These are phyloP conservation scores for Ustulina deusta DNA, from an alignment of 2,329 filamentous ascomycete species.

Conservation along the genomic window DNA sequence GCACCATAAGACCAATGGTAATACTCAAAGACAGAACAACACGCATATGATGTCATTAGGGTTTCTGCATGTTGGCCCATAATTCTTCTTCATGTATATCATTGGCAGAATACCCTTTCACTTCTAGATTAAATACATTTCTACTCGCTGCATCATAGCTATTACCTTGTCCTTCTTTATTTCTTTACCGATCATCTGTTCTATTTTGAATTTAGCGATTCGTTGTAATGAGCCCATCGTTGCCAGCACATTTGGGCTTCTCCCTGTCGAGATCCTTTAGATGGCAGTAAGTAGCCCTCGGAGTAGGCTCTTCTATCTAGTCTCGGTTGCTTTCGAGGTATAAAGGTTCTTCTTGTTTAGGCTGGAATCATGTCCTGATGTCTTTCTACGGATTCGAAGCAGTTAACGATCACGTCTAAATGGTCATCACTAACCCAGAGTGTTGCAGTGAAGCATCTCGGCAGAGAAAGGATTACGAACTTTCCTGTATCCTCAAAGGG, in stretches of 20 bases:
- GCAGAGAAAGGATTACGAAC: background rate
- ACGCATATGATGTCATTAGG: slow-evolving; percentile 8
- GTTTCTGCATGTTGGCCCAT: slow-evolving; percentile 2
- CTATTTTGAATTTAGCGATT: background rate
- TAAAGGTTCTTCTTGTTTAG: background rate
- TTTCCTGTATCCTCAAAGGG: background rate
- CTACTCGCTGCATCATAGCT: background rate
- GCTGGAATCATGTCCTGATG: background rate
- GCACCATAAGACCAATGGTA: background rate
- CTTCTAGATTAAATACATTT: background rate
- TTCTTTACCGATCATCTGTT: background rate
- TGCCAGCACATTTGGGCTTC: background rate
- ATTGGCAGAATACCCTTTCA: background rate
- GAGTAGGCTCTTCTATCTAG: background rate
- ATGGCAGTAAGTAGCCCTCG: background rate
- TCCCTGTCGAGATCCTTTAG: background rate
- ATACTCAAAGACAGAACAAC: background rate
- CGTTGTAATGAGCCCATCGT: background rate
- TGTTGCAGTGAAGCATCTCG: background rate
- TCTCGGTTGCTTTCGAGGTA: background rate
- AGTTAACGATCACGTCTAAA: background rate
- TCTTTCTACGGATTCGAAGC: background rate
- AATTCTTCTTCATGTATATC: background rate
- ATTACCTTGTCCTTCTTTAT: background rate
- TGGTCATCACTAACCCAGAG: background rate